These are phyloP conservation scores for Lipomyces mesembrius DNA, from an alignment of 805 yeast species.

Conservation along the genomic window DNA sequence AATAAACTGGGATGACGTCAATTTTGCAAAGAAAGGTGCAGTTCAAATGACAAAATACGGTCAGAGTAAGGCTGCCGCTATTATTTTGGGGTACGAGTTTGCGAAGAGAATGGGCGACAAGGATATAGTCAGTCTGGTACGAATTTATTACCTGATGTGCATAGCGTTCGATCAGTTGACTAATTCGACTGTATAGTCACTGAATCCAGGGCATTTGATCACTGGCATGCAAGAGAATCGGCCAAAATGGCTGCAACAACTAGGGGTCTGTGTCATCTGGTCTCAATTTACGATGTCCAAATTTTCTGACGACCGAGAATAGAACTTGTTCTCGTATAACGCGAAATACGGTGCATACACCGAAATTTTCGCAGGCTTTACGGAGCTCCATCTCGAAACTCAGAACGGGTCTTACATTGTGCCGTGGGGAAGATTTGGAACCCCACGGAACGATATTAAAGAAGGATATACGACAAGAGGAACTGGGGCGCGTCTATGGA, in stretches of 20 bases:
- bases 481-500: conserved; percentile 46
- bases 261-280: conserved; percentile 23
- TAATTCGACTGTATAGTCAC: conserved; percentile 12
- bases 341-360: conserved; percentile 52
- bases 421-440: conserved; percentile 53
- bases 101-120: conserved; percentile 15
- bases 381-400: conserved; percentile 46
- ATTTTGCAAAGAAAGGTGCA: conserved; percentile 35
- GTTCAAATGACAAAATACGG: conserved; percentile 45
- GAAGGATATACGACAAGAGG: conserved; percentile 17
- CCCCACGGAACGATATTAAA: conserved; percentile 16
- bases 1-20: conserved; percentile 47
- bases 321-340: conserved; percentile 27
- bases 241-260: conserved; percentile 30
- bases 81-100: conserved; percentile 33
- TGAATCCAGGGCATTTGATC: conserved; percentile 34
- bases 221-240: conserved; percentile 36
- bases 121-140: conserved; percentile 28
- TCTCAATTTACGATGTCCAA: neutral
- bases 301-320: neutral
- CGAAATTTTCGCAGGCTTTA: conserved; percentile 52
- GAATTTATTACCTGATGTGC: neutral
- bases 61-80: conserved; percentile 52
- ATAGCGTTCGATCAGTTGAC: neutral
- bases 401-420: conserved; percentile 49